These are phyloP conservation scores for Calycina herbarum DNA, from an alignment of 2,329 filamentous ascomycete genomes.

Conservation along the genomic window DNA sequence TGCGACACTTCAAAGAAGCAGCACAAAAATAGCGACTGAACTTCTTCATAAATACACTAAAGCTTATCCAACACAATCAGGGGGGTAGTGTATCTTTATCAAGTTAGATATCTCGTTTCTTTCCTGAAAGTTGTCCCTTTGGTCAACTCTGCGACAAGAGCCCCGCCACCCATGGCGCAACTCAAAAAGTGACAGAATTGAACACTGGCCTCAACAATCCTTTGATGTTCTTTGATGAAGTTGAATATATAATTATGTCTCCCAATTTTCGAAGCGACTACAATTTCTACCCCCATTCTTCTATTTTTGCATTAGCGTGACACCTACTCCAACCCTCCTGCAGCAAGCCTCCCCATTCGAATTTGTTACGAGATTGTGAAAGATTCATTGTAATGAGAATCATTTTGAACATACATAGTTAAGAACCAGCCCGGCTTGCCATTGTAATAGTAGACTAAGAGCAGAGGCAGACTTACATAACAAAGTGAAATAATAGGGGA, in stretches of 20 bases:
- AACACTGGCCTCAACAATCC: too few species aligned
- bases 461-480: neutral
- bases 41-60: neutral
- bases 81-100: neutral
- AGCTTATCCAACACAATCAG: neutral
- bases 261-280: neutral
- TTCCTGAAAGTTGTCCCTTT: neutral
- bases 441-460: too few species aligned
- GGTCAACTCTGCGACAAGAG: neutral
- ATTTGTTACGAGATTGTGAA: too few species aligned
- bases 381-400: too few species aligned
- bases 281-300: neutral
- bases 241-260: neutral
- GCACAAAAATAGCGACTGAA: neutral
- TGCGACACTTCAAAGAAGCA: neutral
- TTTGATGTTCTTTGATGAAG: neutral
- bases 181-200: slow-evolving; percentile 1
- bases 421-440: too few species aligned
- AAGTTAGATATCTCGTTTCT: neutral
- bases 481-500: neutral
- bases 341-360: neutral
- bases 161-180: neutral
- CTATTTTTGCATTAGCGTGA: neutral
- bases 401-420: too few species aligned
- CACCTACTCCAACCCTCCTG: neutral